A percentile compares a stretch with the other conserved stretches of the same genome.
phyloP scores from a whole-genome alignment of 2,329 filamentous ascomycete genomes.

The Nemania sp. region DNA sequence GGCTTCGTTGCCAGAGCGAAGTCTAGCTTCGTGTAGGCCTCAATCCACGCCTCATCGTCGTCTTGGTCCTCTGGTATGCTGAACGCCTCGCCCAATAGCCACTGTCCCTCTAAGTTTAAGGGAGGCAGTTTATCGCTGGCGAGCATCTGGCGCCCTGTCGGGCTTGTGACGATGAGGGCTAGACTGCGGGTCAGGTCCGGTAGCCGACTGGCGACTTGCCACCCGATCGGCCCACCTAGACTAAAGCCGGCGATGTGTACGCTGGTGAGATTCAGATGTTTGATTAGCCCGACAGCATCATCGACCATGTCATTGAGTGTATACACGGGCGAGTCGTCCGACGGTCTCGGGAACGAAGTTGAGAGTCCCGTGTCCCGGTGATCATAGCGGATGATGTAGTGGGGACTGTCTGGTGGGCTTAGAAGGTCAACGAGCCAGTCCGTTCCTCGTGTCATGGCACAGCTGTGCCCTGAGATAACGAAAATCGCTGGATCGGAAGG shows the following conservation, averaged over 20 bases:
- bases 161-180: slow-evolving; percentile 44
- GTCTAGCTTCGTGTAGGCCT: slow-evolving; percentile 29
- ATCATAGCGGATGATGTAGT: slow-evolving; percentile 31
- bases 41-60: slow-evolving; percentile 40
- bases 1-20: slow-evolving; percentile 31
- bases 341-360: slow-evolving; percentile 40
- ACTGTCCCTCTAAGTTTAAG: slow-evolving; percentile 24
- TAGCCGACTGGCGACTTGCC: slow-evolving; percentile 41
- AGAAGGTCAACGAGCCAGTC: slow-evolving; percentile 42
- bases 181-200: slow-evolving; percentile 42
- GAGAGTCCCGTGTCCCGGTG: slow-evolving; percentile 33
- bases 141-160: slow-evolving; percentile 37
- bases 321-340: slow-evolving; percentile 40
- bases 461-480: slow-evolving; percentile 25
- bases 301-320: slow-evolving; percentile 46
- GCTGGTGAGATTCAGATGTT: slow-evolving; percentile 44
- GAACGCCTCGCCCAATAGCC: slow-evolving; percentile 29
- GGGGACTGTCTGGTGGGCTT: slow-evolving; percentile 29
- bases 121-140: slow-evolving; percentile 37
- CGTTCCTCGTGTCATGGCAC: slow-evolving; percentile 46
- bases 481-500: slow-evolving; percentile 44
- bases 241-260: slow-evolving; percentile 48
- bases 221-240: slow-evolving; percentile 47
- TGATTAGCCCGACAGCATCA: slow-evolving; percentile 47
- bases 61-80: slow-evolving; percentile 30